Evolutionary conservation across 2,329 filamentous ascomycete species (phyloP).

Genomic region (Sarocladium brachiariae): DNA sequence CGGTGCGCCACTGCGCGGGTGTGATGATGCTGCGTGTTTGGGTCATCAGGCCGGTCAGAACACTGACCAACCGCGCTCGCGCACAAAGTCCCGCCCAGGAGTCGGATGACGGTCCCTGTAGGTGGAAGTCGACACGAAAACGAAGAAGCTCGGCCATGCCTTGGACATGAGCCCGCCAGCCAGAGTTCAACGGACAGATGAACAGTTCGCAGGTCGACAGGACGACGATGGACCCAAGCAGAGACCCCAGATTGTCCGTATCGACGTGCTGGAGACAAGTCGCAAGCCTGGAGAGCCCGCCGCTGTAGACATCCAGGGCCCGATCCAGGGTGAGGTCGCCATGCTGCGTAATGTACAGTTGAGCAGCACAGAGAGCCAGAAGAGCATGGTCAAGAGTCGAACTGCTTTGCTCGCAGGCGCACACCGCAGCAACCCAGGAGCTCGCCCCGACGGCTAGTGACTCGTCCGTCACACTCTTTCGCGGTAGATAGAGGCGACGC

Average conservation of each 20-base stretch:
- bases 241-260: not conserved
- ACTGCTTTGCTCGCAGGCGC: not conserved
- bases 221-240: slow-evolving; percentile 4
- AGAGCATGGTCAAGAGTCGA: slow-evolving; percentile 6
- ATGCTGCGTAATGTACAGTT: slow-evolving; percentile 7
- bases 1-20: slow-evolving; percentile 6
- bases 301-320: slow-evolving; percentile 4
- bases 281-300: slow-evolving; percentile 1
- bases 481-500: slow-evolving; percentile 2
- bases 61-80: slow-evolving; percentile 3
- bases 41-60: slow-evolving; percentile 9
- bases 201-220: slow-evolving; percentile 10
- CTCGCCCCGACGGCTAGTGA: not conserved
- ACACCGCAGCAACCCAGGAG: slow-evolving; percentile 6
- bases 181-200: slow-evolving; percentile 4
- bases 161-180: slow-evolving; percentile 9
- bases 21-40: not conserved
- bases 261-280: not conserved
- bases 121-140: not conserved
- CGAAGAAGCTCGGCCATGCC: slow-evolving; percentile 10
- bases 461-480: not conserved
- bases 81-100: slow-evolving; percentile 3
- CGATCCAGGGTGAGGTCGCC: slow-evolving; percentile 3
- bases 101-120: not conserved
- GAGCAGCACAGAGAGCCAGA: slow-evolving; percentile 6